Percentiles rank a stretch among this genome's conserved stretches.
phyloP scores from a whole-genome alignment of 2,329 filamentous ascomycete species.

The Aureobasidium zeae region DNA sequence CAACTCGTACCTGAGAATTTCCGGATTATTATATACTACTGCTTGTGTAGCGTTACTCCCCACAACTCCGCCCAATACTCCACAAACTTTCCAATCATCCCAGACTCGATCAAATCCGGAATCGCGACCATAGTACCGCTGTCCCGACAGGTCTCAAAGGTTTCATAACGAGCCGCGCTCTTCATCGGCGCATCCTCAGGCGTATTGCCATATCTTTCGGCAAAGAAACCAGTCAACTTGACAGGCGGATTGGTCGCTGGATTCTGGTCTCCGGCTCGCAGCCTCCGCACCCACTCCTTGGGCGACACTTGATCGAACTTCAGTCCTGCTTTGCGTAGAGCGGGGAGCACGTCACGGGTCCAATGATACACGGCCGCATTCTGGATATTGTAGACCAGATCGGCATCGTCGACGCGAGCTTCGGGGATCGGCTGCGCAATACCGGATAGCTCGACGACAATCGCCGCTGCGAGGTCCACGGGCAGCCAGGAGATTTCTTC shows the following conservation, averaged over 20 bases:
- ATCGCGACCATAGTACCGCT: constrained; percentile 17
- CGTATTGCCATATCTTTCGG: constrained; percentile 23
- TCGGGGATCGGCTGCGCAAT: background rate
- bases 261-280: constrained; percentile 21
- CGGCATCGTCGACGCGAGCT: background rate
- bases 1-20: background rate
- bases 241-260: constrained; percentile 26
- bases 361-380: constrained; percentile 43
- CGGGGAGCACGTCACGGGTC: constrained; percentile 45
- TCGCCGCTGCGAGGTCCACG: constrained; percentile 15
- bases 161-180: constrained; percentile 19
- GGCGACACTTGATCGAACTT: constrained; percentile 21
- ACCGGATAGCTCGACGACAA: constrained; percentile 15
- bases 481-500: constrained; percentile 24
- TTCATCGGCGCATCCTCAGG: constrained; percentile 16
- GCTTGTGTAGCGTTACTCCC: background rate
- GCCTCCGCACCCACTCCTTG: constrained; percentile 22
- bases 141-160: constrained; percentile 17
- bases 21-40: too few relatives aligned
- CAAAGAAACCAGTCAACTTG: constrained; percentile 28
- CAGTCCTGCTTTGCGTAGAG: constrained; percentile 27
- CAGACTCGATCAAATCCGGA: constrained; percentile 19
- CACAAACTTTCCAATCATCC: constrained; percentile 22
- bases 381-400: constrained; percentile 31
- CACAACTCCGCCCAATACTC: constrained; percentile 20